These are phyloP conservation scores for Halophytophthora batemanensis DNA, from an alignment of 352 stramenopile genomes.

Conservation along the genomic window DNA sequence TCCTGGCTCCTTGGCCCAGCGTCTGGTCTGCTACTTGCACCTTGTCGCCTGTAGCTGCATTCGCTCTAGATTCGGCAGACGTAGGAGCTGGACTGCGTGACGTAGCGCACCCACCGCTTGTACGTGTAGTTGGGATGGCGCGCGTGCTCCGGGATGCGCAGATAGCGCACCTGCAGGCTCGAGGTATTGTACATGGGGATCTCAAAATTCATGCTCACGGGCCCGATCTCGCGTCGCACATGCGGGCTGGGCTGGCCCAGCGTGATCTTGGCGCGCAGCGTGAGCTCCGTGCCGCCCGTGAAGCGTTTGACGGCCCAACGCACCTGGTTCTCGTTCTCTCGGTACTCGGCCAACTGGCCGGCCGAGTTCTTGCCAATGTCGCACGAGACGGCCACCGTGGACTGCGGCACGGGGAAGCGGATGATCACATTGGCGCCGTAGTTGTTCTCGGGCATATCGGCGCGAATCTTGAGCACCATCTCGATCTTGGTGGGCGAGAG, in stretches of 20 bases:
- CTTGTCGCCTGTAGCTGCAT: conserved; percentile 6
- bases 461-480: conserved; percentile 90
- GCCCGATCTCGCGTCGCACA: conserved; percentile 93
- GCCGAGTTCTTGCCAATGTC: conserved; percentile 75
- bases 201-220: conserved; percentile 98
- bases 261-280: conserved; percentile 92
- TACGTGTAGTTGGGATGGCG: conserved; percentile 96
- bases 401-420: conserved; percentile 91
- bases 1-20: neutral
- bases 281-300: conserved; percentile 93
- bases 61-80: conserved; percentile 92
- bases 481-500: conserved; percentile 93
- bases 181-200: conserved; percentile 99
- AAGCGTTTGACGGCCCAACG: conserved; percentile 97
- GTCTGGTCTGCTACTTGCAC: conserved; percentile 6
- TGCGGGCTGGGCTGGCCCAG: conserved; percentile 71
- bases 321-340: conserved; percentile 94
- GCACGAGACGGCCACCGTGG: conserved; percentile 74
- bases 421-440: conserved; percentile 97
- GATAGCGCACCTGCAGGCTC: conserved; percentile 96
- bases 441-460: conserved; percentile 92
- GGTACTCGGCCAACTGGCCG: conserved; percentile 93
- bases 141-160: conserved; percentile 96
- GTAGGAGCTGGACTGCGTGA: conserved; percentile 98
- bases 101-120: conserved; percentile 99